Base-by-base conservation (phyloP, 495 filamentous ascomycete species). In the Aspergillus funiculosus region DNA sequence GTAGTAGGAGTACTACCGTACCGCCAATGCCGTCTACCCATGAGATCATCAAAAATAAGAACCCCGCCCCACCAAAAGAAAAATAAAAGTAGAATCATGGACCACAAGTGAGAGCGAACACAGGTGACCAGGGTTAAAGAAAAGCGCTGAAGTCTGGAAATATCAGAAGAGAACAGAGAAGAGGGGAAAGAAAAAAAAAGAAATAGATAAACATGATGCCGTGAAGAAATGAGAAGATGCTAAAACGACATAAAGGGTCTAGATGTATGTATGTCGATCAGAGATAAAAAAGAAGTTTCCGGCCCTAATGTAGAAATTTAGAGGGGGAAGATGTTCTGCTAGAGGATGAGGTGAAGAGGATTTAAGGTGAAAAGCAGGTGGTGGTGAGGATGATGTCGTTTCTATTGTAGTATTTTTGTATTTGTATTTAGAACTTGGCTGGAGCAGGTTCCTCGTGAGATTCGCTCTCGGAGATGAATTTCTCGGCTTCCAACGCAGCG, bases 401-500 rank as follows among this genome's bases (percentile, higher is more conserved):
- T 28, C n/a, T 9, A 9, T 28, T 28, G 3, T 28, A n/a, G 11
- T 5, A 19, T 29, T 28, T 6, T 28, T 13, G 11, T 0, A 10
- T 29, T 15, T 13, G 49, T 19, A 39, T 58, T 69, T 73, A 86
- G 28, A 87, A 80, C 64, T 82, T 83, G 26, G 67, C 60, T 53
- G 77, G 69, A 26, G 52, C 48, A 22, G 57, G 61, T 20, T 53
- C 59, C 7, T 66, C 57, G 19, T 67, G 67, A 6, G 73, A 72
- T 50, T 91, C 89, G 50, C 73, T 63, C 53, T 97, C 91, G 0
- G 86, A 71, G 35, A 98, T 68, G 68, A 75, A 92, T 61, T 94
- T 91, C 72, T 98, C 92, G 21, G 91, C 89, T 53, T 98, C 92
- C 30, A 98, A 75, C 11, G 91, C 92, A 34, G 92, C 92, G 58